Evolutionary conservation across 2,329 filamentous ascomycete genomes (phyloP).

Genomic region (Aspergillus sp.): DNA sequence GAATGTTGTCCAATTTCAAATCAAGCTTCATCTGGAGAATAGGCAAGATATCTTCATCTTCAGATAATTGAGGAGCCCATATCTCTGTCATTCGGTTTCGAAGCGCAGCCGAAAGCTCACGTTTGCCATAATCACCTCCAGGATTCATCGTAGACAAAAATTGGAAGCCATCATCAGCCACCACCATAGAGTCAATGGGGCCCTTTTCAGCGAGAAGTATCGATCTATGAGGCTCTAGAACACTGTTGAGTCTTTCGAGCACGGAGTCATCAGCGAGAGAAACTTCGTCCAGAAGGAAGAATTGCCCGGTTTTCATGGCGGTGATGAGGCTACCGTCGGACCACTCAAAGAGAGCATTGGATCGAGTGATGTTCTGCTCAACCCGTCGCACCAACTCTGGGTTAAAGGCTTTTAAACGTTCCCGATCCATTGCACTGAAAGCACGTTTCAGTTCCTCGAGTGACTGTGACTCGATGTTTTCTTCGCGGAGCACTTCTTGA

Average conservation of each 20-base stretch:
- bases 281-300: constrained; percentile 95
- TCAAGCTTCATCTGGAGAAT: constrained; percentile 76
- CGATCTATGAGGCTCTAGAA: constrained; percentile 81
- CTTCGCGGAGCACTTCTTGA: constrained; percentile 35
- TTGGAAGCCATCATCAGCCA: constrained; percentile 75
- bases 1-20: constrained; percentile 51
- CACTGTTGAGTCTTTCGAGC: constrained; percentile 90
- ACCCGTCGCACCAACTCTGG: constrained; percentile 41
- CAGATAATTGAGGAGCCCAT: constrained; percentile 87
- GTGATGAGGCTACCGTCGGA: constrained; percentile 88
- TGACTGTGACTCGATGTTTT: constrained; percentile 28
- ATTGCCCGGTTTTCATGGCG: constrained; percentile 84
- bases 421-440: constrained; percentile 53
- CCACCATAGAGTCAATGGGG: constrained; percentile 72
- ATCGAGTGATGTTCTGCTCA: constrained; percentile 53
- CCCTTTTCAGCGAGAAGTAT: constrained; percentile 93
- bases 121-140: constrained; percentile 96
- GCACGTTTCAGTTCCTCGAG: constrained; percentile 54
- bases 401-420: constrained; percentile 45
- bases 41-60: constrained; percentile 77
- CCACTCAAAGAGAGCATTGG: constrained; percentile 92
- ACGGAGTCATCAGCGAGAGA: constrained; percentile 97
- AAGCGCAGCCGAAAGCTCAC: constrained; percentile 89
- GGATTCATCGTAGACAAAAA: constrained; percentile 99
- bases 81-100: constrained; percentile 98